Evolutionary conservation across 306 rosid genomes (phyloP), one percentile per base, ranked within the genome.

Genomic region (Cotoneaster glaucophyllus): DNA sequence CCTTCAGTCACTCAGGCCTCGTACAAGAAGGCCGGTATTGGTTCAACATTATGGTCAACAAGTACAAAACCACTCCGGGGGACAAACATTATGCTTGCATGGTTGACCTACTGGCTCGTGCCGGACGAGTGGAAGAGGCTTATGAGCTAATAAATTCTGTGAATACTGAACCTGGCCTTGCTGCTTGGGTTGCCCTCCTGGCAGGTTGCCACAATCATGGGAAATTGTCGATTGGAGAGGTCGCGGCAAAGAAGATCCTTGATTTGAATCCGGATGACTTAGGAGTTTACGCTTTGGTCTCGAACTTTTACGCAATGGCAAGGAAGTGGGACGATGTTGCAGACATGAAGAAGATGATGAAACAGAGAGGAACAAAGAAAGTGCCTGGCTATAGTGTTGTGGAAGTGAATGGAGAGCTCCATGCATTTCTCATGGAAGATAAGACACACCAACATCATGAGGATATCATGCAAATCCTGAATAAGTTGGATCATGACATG

Each of bases 361-460:
- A 80, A 64, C 62, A 69, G 44, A 73, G 77, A 3, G 68, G 85
- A 44, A 54, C 50, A n/a, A 85, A 78, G 79, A 87, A 87, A 73
- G 82, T 73, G 21, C 85, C 88, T 6, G 81, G 84, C 11, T 80
- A 69, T 64, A 82, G 87, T 63, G 69, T 74, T 19, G 81, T 85
- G 24, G 87, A 87, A 69, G 85, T 87, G 82, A 78, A 82, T 32
- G 91, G 87, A 15, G 69, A 75, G 72, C 82, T 78, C 39, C 87
- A 82, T 81, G 81, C 79, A 73, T 87, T 87, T 77, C 66, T 87
- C 39, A 85, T 82, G 88, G 87, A 78, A 82, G 90, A 84, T 78
- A 77, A 64, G 10, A 68, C 69, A 43, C 85, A 80, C 34, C 53
- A 70, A 74, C 75, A 73, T 57, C 61, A 76, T 50, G 21, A 58